Conservation (phyloP, 2,329 filamentous ascomycete species). For the Pestalotiopsis sp. region DNA sequence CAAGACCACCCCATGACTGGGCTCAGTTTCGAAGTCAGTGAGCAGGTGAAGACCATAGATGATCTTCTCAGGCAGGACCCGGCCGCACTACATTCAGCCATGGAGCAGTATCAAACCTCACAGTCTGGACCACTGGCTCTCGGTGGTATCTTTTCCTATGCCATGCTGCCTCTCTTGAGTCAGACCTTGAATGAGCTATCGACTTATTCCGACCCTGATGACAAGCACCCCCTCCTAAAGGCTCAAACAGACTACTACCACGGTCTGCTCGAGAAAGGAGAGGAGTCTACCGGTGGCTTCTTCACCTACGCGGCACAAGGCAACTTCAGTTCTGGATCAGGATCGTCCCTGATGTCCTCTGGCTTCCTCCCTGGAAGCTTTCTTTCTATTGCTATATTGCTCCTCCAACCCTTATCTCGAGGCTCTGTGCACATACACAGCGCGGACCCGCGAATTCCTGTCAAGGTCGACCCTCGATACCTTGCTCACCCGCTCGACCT, state of each 20-base stretch:
- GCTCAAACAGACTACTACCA: conserved; percentile 2
- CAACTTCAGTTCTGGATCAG: neutral
- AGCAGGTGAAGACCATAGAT: conserved; percentile 23
- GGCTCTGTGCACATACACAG: conserved; percentile 10
- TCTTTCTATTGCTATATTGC: conserved; percentile 3
- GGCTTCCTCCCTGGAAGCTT: neutral
- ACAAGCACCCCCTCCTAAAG: neutral
- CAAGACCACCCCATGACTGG: conserved; percentile 32
- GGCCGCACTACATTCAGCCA: conserved; percentile 18
- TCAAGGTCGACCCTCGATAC: conserved; percentile 2
- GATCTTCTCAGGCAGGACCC: conserved; percentile 20
- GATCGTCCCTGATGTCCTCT: neutral
- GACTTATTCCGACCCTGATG: neutral
- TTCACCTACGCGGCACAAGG: neutral
- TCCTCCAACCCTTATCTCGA: conserved; percentile 14
- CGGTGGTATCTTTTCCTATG: conserved; percentile 20
- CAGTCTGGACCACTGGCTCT: conserved; percentile 22
- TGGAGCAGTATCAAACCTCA: conserved; percentile 22
- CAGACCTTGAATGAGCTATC: neutral
- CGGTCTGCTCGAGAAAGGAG: neutral
- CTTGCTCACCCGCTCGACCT: conserved; percentile 12
- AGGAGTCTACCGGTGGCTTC: neutral
- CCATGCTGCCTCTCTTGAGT: conserved; percentile 27
- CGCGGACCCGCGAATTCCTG: neutral
- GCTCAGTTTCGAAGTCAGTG: conserved; percentile 24